phyloP scores from a whole-genome alignment of 148 eudicot genomes.

The Suaeda aralocaspica region DNA sequence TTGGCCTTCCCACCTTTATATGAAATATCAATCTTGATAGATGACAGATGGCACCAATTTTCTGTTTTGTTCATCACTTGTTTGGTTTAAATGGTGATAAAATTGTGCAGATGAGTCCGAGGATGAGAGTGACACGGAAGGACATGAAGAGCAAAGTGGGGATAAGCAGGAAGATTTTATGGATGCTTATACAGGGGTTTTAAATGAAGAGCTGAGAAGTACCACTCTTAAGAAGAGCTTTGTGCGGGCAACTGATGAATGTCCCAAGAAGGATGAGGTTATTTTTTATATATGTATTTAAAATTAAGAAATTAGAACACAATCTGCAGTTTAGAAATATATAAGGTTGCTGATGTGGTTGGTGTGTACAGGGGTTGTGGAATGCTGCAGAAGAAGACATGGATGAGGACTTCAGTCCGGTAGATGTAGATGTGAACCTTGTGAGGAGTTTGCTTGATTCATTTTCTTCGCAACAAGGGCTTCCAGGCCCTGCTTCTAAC shows the following conservation, averaged over 20 bases:
- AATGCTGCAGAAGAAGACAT: conserved; percentile 45
- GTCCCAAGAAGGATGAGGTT: conserved; percentile 54
- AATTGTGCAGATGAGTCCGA: conserved; percentile 58
- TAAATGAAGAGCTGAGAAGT: conserved; percentile 59
- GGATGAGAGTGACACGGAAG: conserved; percentile 52
- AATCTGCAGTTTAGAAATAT: neutral
- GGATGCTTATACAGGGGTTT: conserved; percentile 63
- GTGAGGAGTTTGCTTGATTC: conserved; percentile 88
- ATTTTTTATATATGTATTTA: conserved; percentile 12
- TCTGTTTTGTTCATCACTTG: neutral
- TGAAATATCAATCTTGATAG: neutral
- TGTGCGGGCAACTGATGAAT: conserved; percentile 60
- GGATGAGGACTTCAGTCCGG: conserved; percentile 76
- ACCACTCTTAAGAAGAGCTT: conserved; percentile 71
- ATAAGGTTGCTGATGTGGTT: neutral
- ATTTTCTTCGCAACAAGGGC: conserved; percentile 85
- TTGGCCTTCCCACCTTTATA: no score
- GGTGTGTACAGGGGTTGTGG: conserved; percentile 48
- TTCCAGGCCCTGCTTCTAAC: conserved; percentile 94
- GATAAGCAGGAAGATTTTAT: conserved; percentile 45
- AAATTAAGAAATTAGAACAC: neutral
- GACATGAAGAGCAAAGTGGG: conserved; percentile 34
- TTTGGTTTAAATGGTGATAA: conserved; percentile 4
- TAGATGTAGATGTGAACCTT: conserved; percentile 90
- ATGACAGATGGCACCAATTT: neutral